Conservation (phyloP, 2,329 filamentous ascomycete genomes). For the Aspergillus aculeatinus region DNA sequence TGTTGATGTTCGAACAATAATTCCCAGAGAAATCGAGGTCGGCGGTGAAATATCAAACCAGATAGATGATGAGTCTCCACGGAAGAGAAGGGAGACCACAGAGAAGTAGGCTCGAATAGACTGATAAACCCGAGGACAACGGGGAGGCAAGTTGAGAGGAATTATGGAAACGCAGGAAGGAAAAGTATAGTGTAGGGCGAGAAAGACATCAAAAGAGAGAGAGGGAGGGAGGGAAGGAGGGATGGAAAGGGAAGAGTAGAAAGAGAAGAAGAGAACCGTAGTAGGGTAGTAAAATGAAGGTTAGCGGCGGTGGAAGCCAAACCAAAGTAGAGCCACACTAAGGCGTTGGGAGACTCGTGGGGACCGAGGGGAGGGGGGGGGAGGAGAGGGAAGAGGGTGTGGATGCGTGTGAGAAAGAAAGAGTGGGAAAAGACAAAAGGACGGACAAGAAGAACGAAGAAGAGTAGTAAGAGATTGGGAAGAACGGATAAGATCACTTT, state of each 20-base stretch:
- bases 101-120: neutral
- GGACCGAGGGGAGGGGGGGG: slow-evolving; percentile 11
- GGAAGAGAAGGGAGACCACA: slow-evolving; percentile 13
- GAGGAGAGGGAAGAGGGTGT: neutral
- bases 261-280: slow-evolving; percentile 15
- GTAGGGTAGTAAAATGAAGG: slow-evolving; percentile 21
- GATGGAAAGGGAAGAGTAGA: slow-evolving; percentile 8
- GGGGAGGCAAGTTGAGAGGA: neutral
- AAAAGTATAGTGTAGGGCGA: neutral
- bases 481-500: slow-evolving; percentile 16
- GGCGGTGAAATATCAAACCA: slow-evolving; percentile 19
- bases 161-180: neutral
- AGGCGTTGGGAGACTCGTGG: slow-evolving; percentile 20
- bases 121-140: neutral
- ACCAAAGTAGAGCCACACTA: slow-evolving; percentile 34
- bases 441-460: neutral
- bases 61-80: slow-evolving; percentile 8
- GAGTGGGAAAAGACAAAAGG: slow-evolving; percentile 4
- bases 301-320: slow-evolving; percentile 24
- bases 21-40: slow-evolving; percentile 5
- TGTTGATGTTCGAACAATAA: slow-evolving; percentile 14
- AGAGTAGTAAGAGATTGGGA: neutral
- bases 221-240: slow-evolving; percentile 11
- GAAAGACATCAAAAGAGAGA: slow-evolving; percentile 5
- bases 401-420: no score